Base-by-base conservation (phyloP, 768 basidiomycete species). In the Psilocybe azurescens region DNA sequence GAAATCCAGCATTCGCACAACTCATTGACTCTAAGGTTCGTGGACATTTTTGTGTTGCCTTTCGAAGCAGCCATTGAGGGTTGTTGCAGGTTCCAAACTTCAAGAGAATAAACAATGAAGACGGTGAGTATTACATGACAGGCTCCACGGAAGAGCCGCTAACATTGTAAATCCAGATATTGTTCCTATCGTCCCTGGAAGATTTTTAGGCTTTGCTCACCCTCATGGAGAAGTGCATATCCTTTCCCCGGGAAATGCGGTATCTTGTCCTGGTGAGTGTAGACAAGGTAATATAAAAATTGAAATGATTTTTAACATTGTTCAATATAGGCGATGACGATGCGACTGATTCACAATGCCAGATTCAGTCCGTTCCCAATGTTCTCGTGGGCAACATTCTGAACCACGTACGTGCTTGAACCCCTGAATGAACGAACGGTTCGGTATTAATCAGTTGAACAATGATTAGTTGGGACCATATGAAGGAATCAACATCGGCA, bases 151-250 rank as follows among this genome's bases (percentile, higher is more conserved):
- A 3, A 1, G 7, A 1, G 11, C 24, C 29, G 53, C n/a, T 38
- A 13, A 39, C 59, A 32, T 18, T 4, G 54, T 14, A 20, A 29
- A 28, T 20, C 47, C 24, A 77, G 81, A 85, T 65, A 59, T 79
- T 36, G 74, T 89, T 39, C 88, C 89, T 20, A 87, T 84, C 60
- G 77, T 89, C 5, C 87, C 87, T 5, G 81, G 79, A 2, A 75
- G 78, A 20, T 75, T 72, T 59, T 67, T 87, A 60, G 83, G 82
- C 49, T 89, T 81, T 72, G 62, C 73, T 36, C 85, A 86, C 59
- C 80, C 82, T 2, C 72, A 78, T 20, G 85, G 85, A 20, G 86
- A 89, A 68, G 71, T 86, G 13, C 85, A 86, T 64, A 83, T 89
- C 47, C 58, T 84, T 58, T 72, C 77, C 14, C 70, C 74, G 2